These are phyloP conservation scores for Abelmoschus esculentus DNA, from an alignment of 345 rosid genomes.

Conservation along the genomic window DNA sequence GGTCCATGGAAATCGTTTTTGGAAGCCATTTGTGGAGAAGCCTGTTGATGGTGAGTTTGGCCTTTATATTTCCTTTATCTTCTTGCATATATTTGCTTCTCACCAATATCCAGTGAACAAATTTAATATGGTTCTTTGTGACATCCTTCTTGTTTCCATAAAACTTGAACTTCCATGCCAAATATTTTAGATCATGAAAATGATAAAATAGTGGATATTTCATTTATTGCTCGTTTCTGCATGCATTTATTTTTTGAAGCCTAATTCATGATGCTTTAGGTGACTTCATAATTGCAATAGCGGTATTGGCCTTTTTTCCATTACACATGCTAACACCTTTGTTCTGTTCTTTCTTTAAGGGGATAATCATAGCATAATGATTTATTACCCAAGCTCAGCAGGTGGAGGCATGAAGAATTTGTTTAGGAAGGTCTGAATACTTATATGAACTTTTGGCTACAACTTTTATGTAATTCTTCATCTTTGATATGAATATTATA, in stretches of 20 bases:
- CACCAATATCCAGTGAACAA: neutral
- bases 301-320: neutral
- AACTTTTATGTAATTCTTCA: neutral
- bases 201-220: neutral
- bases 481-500: neutral
- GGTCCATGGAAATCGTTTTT: conserved; percentile 87
- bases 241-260: conserved; percentile 3
- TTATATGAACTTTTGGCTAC: neutral
- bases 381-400: conserved; percentile 96
- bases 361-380: conserved; percentile 96
- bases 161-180: neutral
- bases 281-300: neutral
- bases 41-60: conserved; percentile 75
- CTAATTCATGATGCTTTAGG: neutral
- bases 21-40: conserved; percentile 99
- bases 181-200: neutral
- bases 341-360: conserved; percentile 41
- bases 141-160: neutral
- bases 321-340: neutral
- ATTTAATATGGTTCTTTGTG: neutral
- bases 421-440: conserved; percentile 73
- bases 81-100: conserved; percentile 3
- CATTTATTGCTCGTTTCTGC: neutral
- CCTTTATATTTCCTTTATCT: conserved; percentile 5
- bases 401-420: conserved; percentile 99